Base-by-base conservation (phyloP, 148 eudicot species). In the Arbutus unedo region DNA sequence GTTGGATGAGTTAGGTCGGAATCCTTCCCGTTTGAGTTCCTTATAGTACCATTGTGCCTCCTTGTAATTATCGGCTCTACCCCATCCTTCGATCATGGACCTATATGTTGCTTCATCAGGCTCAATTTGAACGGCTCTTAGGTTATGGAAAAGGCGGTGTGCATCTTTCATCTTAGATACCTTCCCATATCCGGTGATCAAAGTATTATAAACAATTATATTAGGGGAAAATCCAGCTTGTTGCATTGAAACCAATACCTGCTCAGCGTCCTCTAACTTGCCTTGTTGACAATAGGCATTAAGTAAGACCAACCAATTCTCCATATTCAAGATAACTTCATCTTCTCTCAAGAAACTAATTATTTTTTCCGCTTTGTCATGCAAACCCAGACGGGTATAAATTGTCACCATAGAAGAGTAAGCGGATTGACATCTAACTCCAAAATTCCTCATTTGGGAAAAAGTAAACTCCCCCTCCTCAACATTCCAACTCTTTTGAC, bases 21-120 rank as follows among this genome's bases (percentile, higher is more conserved):
- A 92, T 31, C 95, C 94, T 80, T 86, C 82, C 50, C 48, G 81
- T 89, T 87, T 93, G 73, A 96, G 94, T 81, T 87, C 86, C 76
- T 79, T 78, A 85, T 92, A 93, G 84, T 89, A 94, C 90, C 90
- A 81, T 41, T 87, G 77, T 50, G 93, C 94, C 86, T 87, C 89
- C 81, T 88, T 79, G 60, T 91, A 89, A 81, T 89, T 89, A 56
- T 90, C 87, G 16, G 81, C 90, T 84, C 95, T 85, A 76, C 97
- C 95, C 97, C 98, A 96, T 62, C 99, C 99, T 92, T 96, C 99
- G 78, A 96, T 87, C 95, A 96, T 91, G n/a, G 98, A 93, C 87
- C 99, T 91, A 83, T 90, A 94, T 44, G 98, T 92, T 66, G 94
- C 88, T 88, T 94, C 98, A 86, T 96, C 97, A 79, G 98, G 97